These are phyloP conservation scores for Avena eriantha DNA, from an alignment of 176 grass and related monocot species.

Conservation along the genomic window DNA sequence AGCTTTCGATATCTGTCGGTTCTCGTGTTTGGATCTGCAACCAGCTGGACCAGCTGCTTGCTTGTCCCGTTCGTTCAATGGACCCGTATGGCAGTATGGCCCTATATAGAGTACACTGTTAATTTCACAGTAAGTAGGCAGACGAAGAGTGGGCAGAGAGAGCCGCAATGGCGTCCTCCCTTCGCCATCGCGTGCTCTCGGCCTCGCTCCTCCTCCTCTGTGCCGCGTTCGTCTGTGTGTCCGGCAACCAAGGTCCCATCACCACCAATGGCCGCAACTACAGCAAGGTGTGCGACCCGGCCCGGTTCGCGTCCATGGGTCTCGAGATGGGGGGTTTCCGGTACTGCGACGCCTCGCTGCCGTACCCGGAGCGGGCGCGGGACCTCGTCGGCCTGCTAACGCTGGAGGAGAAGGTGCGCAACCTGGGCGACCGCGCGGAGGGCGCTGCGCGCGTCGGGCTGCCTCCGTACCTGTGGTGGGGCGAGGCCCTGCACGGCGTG, in stretches of 20 bases:
- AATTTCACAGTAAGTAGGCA: neutral
- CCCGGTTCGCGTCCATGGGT: constrained; percentile 47
- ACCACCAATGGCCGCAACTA: constrained; percentile 56
- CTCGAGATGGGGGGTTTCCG: constrained; percentile 39
- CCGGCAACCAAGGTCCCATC: constrained; percentile 59
- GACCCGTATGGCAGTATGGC: neutral
- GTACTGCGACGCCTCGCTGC: constrained; percentile 56
- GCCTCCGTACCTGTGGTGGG: constrained; percentile 62
- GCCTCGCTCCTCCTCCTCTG: constrained; percentile 29
- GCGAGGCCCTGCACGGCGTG: constrained; percentile 71
- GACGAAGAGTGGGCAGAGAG: constrained; percentile 27
- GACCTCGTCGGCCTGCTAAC: constrained; percentile 52
- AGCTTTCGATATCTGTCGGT: constrained; percentile 19
- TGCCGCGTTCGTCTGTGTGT: constrained; percentile 9
- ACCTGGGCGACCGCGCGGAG: constrained; percentile 49
- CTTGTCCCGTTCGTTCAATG: neutral
- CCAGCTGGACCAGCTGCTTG: constrained; percentile 18
- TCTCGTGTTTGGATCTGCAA: constrained; percentile 9
- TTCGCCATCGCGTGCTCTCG: constrained; percentile 2
- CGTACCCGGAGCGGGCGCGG: constrained; percentile 47
- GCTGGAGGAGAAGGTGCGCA: constrained; percentile 59
- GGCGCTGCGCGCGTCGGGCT: constrained; percentile 48
- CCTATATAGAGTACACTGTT: constrained; percentile 26
- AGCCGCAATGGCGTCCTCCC: constrained; percentile 58
- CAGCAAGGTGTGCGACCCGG: constrained; percentile 62